These are phyloP conservation scores for Eucalyptus sideroxylon DNA, from an alignment of 345 rosid genomes.

Conservation along the genomic window DNA sequence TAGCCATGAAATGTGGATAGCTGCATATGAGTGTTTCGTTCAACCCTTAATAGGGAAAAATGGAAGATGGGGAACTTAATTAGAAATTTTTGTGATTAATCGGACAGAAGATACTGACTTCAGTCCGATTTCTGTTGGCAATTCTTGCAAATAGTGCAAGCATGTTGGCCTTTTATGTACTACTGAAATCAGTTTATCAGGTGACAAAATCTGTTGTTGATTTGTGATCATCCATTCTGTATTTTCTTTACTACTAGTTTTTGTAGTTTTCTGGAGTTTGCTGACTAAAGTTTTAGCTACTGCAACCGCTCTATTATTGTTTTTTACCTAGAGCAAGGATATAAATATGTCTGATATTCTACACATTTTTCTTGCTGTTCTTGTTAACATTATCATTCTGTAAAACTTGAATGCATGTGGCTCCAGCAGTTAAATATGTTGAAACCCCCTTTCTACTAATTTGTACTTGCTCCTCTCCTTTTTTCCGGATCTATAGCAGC, in stretches of 20 bases:
- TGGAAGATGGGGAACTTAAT: not conserved
- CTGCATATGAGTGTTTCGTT: not conserved
- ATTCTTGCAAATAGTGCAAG: not conserved
- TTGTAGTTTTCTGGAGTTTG: not conserved
- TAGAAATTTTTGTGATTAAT: not conserved
- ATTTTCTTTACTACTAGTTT: not conserved
- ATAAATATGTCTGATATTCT: not conserved
- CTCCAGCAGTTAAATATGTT: not conserved
- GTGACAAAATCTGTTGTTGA: not conserved
- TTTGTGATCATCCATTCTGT: not conserved
- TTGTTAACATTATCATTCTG: not conserved
- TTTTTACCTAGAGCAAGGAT: not conserved
- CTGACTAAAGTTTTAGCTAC: not conserved
- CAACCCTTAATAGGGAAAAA: not conserved
- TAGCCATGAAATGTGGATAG: not conserved
- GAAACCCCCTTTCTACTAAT: not conserved
- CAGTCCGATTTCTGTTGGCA: not conserved
- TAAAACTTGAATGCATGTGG: not conserved
- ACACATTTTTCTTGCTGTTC: not conserved
- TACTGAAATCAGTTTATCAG: not conserved
- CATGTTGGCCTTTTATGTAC: not conserved
- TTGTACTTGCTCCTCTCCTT: not conserved
- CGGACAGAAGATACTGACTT: not conserved
- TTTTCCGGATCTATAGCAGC: not conserved
- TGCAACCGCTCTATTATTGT: not conserved